These are phyloP conservation scores for Thalassiosira mediterranea DNA, from an alignment of 352 stramenopile genomes.

Conservation along the genomic window DNA sequence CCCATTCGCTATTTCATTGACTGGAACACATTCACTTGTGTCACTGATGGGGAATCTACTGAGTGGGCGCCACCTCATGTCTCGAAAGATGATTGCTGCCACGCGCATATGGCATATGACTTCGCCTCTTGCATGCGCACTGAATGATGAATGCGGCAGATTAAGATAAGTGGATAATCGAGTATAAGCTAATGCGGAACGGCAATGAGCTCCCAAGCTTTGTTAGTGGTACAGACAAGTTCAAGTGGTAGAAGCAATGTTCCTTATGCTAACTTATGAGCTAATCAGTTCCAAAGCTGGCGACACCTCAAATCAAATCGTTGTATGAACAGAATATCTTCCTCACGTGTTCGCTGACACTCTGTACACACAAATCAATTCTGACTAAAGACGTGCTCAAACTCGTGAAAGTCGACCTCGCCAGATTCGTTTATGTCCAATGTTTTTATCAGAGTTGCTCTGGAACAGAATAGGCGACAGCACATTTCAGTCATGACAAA, in stretches of 20 bases:
- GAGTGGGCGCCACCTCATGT: constrained; percentile 18
- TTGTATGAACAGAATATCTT: no score
- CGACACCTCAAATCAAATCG: no score
- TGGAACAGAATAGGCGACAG: constrained; percentile 1
- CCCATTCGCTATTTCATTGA: constrained; percentile 20
- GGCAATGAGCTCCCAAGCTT: no score
- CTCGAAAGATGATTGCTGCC: constrained; percentile 21
- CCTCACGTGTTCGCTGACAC: no score
- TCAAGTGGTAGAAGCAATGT: no score
- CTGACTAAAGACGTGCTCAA: constrained; percentile 45
- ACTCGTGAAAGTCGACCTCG: constrained; percentile 46
- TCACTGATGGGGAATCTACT: constrained; percentile 21
- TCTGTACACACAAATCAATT: no score
- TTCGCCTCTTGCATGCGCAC: constrained; percentile 7
- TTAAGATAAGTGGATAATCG: no score
- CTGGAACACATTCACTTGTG: constrained; percentile 24
- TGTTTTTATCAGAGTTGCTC: constrained; percentile 39
- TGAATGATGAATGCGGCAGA: not conserved
- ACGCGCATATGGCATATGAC: constrained; percentile 22
- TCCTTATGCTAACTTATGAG: no score
- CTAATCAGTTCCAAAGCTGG: no score
- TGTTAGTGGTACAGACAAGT: no score
- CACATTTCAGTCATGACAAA: not conserved
- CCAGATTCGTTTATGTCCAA: constrained; percentile 51
- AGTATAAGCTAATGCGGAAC: no score